Conservation (phyloP, 2,329 filamentous ascomycete genomes). For the Sporothrix mexicana region DNA sequence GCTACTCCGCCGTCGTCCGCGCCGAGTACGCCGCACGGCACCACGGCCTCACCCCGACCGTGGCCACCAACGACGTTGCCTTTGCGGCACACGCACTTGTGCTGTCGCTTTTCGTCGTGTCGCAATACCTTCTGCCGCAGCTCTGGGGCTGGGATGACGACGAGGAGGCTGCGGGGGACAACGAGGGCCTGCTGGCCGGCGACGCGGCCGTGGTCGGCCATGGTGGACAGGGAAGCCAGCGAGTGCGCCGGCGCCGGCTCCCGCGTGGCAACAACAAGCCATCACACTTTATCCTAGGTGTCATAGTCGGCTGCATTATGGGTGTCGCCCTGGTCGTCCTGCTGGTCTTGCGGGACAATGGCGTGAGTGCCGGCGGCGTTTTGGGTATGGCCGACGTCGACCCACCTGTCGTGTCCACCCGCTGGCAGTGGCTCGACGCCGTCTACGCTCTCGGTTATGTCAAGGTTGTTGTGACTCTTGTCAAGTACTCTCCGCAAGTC, state of each 20-base stretch:
- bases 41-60: conserved; percentile 76
- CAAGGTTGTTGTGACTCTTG: conserved; percentile 84
- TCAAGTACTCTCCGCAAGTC: conserved; percentile 92
- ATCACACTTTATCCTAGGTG: conserved; percentile 67
- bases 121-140: conserved; percentile 72
- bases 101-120: conserved; percentile 73
- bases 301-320: conserved; percentile 71
- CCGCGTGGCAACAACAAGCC: conserved; percentile 59
- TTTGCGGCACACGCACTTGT: conserved; percentile 84
- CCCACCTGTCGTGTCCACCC: conserved; percentile 39
- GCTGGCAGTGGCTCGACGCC: conserved; percentile 68
- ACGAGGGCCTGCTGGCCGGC: conserved; percentile 1
- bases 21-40: conserved; percentile 84
- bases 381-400: conserved; percentile 43
- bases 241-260: conserved; percentile 42
- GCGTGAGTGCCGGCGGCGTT: conserved; percentile 40
- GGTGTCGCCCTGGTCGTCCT: conserved; percentile 61
- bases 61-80: conserved; percentile 85
- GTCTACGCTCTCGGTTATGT: conserved; percentile 79
- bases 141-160: conserved; percentile 74
- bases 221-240: neutral
- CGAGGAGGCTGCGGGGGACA: conserved; percentile 43
- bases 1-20: conserved; percentile 79
- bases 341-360: conserved; percentile 45
- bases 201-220: neutral